Evolutionary conservation across 2,329 filamentous ascomycete species (phyloP).

Genomic region (Arachnopeziza araneosa): DNA sequence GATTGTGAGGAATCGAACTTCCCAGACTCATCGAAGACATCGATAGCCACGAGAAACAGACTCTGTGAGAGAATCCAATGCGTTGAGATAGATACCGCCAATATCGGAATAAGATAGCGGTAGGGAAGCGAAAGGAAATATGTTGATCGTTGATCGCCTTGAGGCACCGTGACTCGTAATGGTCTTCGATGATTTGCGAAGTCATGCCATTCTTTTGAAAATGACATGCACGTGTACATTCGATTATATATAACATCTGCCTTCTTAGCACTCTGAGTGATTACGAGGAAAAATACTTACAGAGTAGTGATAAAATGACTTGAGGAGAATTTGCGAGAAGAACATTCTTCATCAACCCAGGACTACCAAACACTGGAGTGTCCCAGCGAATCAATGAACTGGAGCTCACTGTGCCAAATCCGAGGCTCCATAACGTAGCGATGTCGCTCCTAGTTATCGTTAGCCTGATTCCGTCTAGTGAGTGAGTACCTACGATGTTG

Average conservation of each 20-base stretch:
- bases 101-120: constrained; percentile 25
- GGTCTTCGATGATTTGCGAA: constrained; percentile 29
- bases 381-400: constrained; percentile 15
- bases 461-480: background rate
- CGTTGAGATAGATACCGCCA: constrained; percentile 25
- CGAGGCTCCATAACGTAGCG: constrained; percentile 11
- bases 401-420: constrained; percentile 13
- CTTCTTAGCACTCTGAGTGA: background rate
- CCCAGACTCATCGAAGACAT: constrained; percentile 15
- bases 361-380: constrained; percentile 10
- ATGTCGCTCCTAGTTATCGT: constrained; percentile 12
- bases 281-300: constrained; percentile 6
- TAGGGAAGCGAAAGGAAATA: constrained; percentile 36
- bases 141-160: constrained; percentile 28
- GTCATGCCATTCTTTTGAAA: constrained; percentile 18
- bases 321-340: constrained; percentile 31
- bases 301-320: constrained; percentile 29
- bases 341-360: constrained; percentile 16
- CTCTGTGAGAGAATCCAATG: constrained; percentile 38
- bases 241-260: constrained; percentile 29
- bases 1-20: constrained; percentile 9
- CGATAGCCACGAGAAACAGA: constrained; percentile 33
- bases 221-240: constrained; percentile 22
- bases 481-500: constrained; percentile 8
- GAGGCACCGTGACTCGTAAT: constrained; percentile 31